These are phyloP conservation scores for Scleroderma bovista DNA, from an alignment of 768 basidiomycete species.

Conservation along the genomic window DNA sequence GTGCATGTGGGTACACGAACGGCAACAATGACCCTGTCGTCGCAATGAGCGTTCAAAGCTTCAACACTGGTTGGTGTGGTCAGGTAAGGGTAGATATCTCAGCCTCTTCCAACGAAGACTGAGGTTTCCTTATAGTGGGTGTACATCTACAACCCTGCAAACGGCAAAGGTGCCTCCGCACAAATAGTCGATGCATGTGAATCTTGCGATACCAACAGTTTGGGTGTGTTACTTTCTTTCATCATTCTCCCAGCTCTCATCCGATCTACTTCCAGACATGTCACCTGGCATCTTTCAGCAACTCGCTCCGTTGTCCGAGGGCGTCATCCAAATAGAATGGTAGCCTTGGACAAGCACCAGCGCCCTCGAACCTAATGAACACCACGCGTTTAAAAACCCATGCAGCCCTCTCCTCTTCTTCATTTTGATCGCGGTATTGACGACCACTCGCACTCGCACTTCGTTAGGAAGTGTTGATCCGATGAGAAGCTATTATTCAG, in stretches of 20 bases:
- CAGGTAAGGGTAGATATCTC: constrained; percentile 39
- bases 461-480: constrained; percentile 13
- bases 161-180: constrained; percentile 45
- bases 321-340: constrained; percentile 55
- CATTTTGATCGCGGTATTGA: background rate
- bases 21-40: constrained; percentile 48
- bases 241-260: constrained; percentile 2
- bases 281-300: constrained; percentile 55
- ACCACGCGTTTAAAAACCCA: background rate
- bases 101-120: constrained; percentile 3
- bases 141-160: constrained; percentile 52
- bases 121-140: constrained; percentile 42
- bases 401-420: background rate
- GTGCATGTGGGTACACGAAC: constrained; percentile 59
- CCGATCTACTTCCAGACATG: constrained; percentile 44
- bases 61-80: constrained; percentile 54
- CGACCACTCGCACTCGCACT: background rate
- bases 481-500: constrained; percentile 1
- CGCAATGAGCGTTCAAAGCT: constrained; percentile 53
- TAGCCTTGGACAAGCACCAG: constrained; percentile 46
- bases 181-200: constrained; percentile 54
- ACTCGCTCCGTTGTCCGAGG: constrained; percentile 41
- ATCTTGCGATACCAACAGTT: constrained; percentile 44
- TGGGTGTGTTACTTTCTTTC: constrained; percentile 42
- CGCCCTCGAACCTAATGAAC: constrained; percentile 27